Conservation (phyloP, 257 asterid genomes). For the Paraleonurus japonicus region DNA sequence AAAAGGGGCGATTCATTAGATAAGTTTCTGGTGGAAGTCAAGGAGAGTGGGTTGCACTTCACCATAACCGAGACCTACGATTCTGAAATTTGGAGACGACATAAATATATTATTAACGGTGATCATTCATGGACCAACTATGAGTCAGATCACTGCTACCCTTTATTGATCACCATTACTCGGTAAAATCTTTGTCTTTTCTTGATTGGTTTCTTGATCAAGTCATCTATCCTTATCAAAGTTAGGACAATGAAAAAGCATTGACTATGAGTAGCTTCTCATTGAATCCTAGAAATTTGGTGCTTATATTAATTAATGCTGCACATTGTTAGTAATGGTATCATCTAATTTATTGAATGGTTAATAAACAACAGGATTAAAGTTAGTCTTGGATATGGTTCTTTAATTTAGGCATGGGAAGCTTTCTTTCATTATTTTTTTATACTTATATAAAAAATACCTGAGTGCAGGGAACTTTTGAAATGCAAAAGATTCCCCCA, state of each 20-base stretch:
- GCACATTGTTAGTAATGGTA: not conserved
- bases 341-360: slow-evolving; percentile 5
- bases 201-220: not conserved
- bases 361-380: not conserved
- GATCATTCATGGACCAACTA: slow-evolving; percentile 84
- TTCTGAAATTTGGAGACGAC: slow-evolving; percentile 64
- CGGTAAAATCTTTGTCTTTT: slow-evolving; percentile 30
- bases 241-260: slow-evolving; percentile 19
- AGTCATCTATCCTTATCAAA: slow-evolving; percentile 17
- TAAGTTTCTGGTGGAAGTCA: slow-evolving; percentile 59
- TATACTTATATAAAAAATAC: not conserved
- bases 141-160: slow-evolving; percentile 86
- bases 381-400: slow-evolving; percentile 10
- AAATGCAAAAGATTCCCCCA: slow-evolving; percentile 32
- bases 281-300: not conserved
- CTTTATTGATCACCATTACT: slow-evolving; percentile 63
- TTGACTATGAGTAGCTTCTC: slow-evolving; percentile 17
- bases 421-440: not conserved
- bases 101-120: slow-evolving; percentile 42
- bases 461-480: slow-evolving; percentile 24
- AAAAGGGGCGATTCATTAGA: slow-evolving; percentile 84
- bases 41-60: slow-evolving; percentile 55
- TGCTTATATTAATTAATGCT: slow-evolving; percentile 16
- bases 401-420: slow-evolving; percentile 12
- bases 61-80: slow-evolving; percentile 59